Conservation (phyloP, 2,329 filamentous ascomycete species). For the Xylaria sp. region DNA sequence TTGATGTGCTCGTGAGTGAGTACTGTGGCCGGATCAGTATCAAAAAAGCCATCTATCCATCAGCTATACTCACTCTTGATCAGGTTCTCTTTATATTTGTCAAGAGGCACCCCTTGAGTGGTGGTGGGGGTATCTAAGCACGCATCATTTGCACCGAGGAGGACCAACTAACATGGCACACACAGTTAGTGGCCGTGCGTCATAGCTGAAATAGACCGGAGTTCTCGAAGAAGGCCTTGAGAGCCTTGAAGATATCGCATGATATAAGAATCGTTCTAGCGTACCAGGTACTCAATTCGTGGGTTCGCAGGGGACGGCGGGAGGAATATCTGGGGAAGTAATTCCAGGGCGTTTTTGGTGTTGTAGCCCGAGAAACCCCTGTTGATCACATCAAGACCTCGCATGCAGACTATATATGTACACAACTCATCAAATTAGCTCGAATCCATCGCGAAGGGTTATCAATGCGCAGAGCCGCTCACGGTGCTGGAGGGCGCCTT, state of each 20-base stretch:
- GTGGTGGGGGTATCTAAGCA: constrained; percentile 71
- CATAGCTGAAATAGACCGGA: background rate
- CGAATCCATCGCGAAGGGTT: constrained; percentile 1
- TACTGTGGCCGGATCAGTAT: constrained; percentile 73
- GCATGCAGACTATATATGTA: constrained; percentile 70
- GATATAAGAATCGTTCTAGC: constrained; percentile 40
- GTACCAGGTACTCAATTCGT: constrained; percentile 74
- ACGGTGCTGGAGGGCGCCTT: constrained; percentile 77
- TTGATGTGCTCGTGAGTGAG: constrained; percentile 75
- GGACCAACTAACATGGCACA: constrained; percentile 66
- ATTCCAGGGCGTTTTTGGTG: constrained; percentile 76
- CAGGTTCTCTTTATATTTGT: constrained; percentile 79
- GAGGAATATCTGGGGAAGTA: constrained; percentile 77
- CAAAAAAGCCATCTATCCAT: constrained; percentile 41
- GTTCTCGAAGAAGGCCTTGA: constrained; percentile 29
- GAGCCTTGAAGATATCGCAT: constrained; percentile 15
- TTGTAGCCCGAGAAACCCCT: constrained; percentile 90
- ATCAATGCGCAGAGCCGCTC: constrained; percentile 48
- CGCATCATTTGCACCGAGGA: constrained; percentile 93
- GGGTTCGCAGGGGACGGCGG: constrained; percentile 66
- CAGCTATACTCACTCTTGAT: constrained; percentile 49
- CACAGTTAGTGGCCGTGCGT: constrained; percentile 5
- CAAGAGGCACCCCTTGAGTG: constrained; percentile 81
- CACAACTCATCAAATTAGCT: constrained; percentile 27
- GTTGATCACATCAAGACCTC: constrained; percentile 87